Percentiles rank a stretch among this genome's conserved stretches.
Evolutionary conservation across 2,329 filamentous ascomycete genomes (phyloP).

Genomic region (Neurospora crassa): DNA sequence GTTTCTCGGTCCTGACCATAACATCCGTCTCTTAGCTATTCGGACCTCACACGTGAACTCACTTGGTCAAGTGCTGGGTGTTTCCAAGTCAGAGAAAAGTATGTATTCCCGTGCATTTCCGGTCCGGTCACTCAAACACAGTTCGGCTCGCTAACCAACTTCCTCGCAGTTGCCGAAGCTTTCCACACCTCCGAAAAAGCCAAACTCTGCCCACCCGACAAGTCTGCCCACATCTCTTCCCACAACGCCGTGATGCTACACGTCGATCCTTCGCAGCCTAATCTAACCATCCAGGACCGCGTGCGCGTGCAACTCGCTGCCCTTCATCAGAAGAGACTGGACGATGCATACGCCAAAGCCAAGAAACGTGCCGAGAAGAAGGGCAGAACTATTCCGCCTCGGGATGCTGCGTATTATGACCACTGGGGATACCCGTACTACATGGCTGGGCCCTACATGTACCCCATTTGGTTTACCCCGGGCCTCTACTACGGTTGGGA

Average conservation of each 20-base stretch:
- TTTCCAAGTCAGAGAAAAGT: constrained; percentile 36
- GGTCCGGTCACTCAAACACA: not conserved
- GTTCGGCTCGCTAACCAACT: not conserved
- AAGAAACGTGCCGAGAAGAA: constrained; percentile 38
- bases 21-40: constrained; percentile 30
- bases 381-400: constrained; percentile 35
- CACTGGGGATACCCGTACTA: constrained; percentile 46
- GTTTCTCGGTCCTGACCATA: not conserved
- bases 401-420: constrained; percentile 36
- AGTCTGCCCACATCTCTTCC: constrained; percentile 60
- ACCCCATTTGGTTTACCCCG: constrained; percentile 32
- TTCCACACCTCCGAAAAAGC: constrained; percentile 40
- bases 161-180: constrained; percentile 27
- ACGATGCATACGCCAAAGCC: constrained; percentile 48
- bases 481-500: constrained; percentile 37
- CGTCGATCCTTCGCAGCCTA: constrained; percentile 2
- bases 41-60: constrained; percentile 45
- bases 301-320: constrained; percentile 28
- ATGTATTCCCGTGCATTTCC: constrained; percentile 12
- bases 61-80: constrained; percentile 34
- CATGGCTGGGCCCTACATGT: constrained; percentile 38
- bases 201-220: constrained; percentile 41
- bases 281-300: constrained; percentile 16
- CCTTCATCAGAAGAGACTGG: constrained; percentile 28
- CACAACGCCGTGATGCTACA: constrained; percentile 53